Evolutionary conservation across 805 yeast genomes (phyloP), one percentile per base, ranked within the genome.

Genomic region (Metschnikowia rubicola): DNA sequence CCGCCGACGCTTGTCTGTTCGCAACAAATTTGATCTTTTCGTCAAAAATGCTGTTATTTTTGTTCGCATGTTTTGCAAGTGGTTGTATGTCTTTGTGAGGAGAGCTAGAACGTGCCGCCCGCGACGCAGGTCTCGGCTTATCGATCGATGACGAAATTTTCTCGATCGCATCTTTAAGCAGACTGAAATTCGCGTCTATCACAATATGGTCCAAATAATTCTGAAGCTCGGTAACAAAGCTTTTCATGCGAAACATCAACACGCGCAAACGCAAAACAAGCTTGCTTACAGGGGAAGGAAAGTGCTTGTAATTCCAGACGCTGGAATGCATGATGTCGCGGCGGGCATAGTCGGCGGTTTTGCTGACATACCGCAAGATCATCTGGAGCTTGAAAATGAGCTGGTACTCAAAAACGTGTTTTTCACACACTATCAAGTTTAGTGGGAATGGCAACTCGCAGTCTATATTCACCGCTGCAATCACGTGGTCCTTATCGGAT

Each of bases 391-490:
- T 78, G 56, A 87, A 88, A 39, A 90, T 68, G 32, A 88, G 70
- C 62, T 92, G 96, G 60, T 85, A 89, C 52, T 94, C 88, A 41
- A 82, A 75, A 13, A 88, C 70, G 26, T 84, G 80, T 12, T 89
- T 84, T 45, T 83, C 78, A 13, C 86, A 81, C 1, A 89, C 68
- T 1, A 94, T 73, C 26, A 92, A 71, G 58, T 89, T 89, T 41
- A 89, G 66, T 0, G 99, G 99, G 61, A 88, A 94, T 3, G 97
- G 97, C 19, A 91, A 64, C n/a, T 74, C 65, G 8, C 84, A 50
- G 36, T 83, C 81, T 38, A 85, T 64, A 48, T 78, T 79, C 10
- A 85, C 62, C 42, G 77, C 75, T 39, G 81, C 71, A 1, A 84
- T 70, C 1, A 80, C 59, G 11, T 38, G 33, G 5, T 37, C 17